Conservation (phyloP, 2,329 filamentous ascomycete genomes). For the Alternaria brassicae region DNA sequence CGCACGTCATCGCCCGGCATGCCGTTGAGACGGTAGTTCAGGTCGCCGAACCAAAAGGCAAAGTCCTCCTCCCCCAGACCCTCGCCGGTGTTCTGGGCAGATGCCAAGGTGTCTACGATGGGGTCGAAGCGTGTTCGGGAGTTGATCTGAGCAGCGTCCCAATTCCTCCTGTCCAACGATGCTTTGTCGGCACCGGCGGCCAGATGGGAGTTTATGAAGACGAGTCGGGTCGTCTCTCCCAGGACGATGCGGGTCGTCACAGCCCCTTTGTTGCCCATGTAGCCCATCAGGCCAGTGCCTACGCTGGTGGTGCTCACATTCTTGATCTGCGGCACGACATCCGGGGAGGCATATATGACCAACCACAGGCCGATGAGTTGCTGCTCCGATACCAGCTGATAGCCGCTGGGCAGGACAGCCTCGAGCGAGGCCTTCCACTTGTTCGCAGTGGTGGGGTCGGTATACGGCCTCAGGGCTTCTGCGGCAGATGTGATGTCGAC, state of each 20-base stretch:
- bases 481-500: slow-evolving; percentile 82
- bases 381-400: slow-evolving; percentile 77
- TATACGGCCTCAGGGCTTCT: slow-evolving; percentile 79
- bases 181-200: slow-evolving; percentile 82
- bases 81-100: slow-evolving; percentile 64
- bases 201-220: slow-evolving; percentile 91
- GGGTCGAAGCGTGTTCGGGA: slow-evolving; percentile 79
- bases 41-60: slow-evolving; percentile 93
- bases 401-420: slow-evolving; percentile 76
- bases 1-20: slow-evolving; percentile 91
- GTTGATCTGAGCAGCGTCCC: slow-evolving; percentile 84
- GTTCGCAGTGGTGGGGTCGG: slow-evolving; percentile 72
- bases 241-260: slow-evolving; percentile 82
- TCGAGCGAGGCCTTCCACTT: slow-evolving; percentile 83
- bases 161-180: slow-evolving; percentile 82
- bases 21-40: slow-evolving; percentile 91
- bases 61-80: slow-evolving; percentile 90
- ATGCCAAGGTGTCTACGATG: slow-evolving; percentile 69
- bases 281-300: slow-evolving; percentile 88
- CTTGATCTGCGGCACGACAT: slow-evolving; percentile 75
- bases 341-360: slow-evolving; percentile 83
- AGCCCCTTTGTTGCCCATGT: slow-evolving; percentile 95
- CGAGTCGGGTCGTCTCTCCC: slow-evolving; percentile 85
- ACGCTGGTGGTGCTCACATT: slow-evolving; percentile 83
- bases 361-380: slow-evolving; percentile 87